Percentiles rank a stretch among this genome's conserved stretches.
These are phyloP conservation scores for Fomitopsis serialis DNA, from an alignment of 768 basidiomycete genomes.

Conservation along the genomic window DNA sequence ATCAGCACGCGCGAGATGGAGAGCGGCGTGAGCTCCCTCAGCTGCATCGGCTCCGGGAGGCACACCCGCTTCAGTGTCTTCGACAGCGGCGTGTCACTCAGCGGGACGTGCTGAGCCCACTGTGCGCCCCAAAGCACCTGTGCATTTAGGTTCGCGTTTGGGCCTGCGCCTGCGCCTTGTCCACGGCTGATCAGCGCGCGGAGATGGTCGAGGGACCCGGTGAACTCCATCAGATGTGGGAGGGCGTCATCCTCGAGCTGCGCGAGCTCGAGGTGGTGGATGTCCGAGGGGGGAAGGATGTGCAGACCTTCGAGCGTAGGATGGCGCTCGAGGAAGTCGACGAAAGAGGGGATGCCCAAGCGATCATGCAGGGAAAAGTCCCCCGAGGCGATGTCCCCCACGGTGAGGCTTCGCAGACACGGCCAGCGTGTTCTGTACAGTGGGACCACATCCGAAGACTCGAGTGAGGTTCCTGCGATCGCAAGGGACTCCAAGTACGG, in stretches of 20 bases:
- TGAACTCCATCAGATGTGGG: conserved; percentile 49
- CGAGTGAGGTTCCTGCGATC: conserved; percentile 46
- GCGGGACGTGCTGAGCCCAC: conserved; percentile 8
- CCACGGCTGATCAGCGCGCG: conserved; percentile 44
- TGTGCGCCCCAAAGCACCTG: neutral
- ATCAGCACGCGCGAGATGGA: conserved; percentile 56
- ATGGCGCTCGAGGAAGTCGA: conserved; percentile 66
- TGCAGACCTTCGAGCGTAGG: conserved; percentile 32
- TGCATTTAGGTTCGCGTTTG: neutral
- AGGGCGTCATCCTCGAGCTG: conserved; percentile 43
- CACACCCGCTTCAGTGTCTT: conserved; percentile 46
- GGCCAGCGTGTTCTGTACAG: conserved; percentile 67
- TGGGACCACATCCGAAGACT: conserved; percentile 48
- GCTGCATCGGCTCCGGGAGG: conserved; percentile 60
- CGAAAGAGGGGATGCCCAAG: conserved; percentile 35
- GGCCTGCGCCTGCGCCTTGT: conserved; percentile 1
- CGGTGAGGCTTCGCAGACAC: conserved; percentile 47
- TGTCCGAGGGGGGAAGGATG: conserved; percentile 31
- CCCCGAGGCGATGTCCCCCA: conserved; percentile 58
- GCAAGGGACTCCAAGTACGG: conserved; percentile 62
- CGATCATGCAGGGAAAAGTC: conserved; percentile 33
- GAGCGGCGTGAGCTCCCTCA: conserved; percentile 63
- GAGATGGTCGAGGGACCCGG: conserved; percentile 62
- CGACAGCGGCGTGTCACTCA: conserved; percentile 10
- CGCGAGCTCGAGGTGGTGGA: conserved; percentile 46